Evolutionary conservation across 352 stramenopile genomes (phyloP), one percentile per base, ranked within the genome.

Genomic region (Globisporangium carolinianum): DNA sequence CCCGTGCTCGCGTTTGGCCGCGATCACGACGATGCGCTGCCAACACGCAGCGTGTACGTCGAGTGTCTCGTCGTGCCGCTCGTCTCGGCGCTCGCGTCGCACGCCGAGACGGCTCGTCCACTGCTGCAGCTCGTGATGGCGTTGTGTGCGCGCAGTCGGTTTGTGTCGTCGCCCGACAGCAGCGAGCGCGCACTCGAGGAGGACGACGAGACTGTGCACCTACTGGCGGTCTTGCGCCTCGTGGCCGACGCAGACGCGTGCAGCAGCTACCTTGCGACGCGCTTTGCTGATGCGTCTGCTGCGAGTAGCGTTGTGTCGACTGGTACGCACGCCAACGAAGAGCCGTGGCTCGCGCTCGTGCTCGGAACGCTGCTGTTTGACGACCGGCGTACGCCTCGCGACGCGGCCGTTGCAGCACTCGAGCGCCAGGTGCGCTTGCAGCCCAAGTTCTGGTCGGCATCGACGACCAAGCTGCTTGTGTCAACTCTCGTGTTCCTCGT

Each of bases 11-110:
- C 58, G 37, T 73, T 67, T 35, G 73, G 65, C 41, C 51, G 45
- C 7, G 39, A 48, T 17, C 36, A 58, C 4, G 24, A 48, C 55
- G 39, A 32, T 53, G 39, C 17, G 15, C 15, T 8, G 41, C n/a
- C 47, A 3, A 42, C 12, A 5, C 75, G 78, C 3, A 39, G 5
- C 24, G 71, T 87, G 1, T 87, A 86, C 52, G 68, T 86, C 5
- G 82, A 90, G 53, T 71, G 66, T 17, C 65, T 92, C 0, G 35
- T 89, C 46, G 43, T 88, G 6, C 77, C 82, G 15, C 57, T 92
- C 8, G 62, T 86, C 6, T 71, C 67, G 5, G 63, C 85, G 53
- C 46, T 88, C 47, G 51, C 72, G 2, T 64, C 61, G 4, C 70
- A 82, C 59, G 39, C 57, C 5, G 51, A 43, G 0, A 41, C 68